phyloP scores from a whole-genome alignment of 2,329 filamentous ascomycete genomes.

The Aspergillus puulaauensis region DNA sequence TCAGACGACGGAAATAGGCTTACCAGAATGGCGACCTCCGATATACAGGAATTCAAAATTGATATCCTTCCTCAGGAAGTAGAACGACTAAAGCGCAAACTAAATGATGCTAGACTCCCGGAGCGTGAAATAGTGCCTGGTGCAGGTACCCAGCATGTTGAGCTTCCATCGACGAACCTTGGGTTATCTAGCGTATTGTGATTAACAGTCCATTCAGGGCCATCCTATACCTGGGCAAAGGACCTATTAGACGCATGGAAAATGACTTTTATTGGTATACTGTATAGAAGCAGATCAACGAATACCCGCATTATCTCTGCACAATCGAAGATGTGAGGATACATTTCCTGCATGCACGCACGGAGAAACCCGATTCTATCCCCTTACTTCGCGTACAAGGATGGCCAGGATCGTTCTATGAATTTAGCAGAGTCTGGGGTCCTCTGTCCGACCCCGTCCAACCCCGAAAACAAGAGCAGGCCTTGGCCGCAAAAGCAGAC shows the following conservation, averaged over 20 bases:
- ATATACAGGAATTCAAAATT: not conserved
- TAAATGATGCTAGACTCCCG: slow-evolving; percentile 10
- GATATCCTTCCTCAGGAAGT: slow-evolving; percentile 8
- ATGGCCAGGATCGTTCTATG: slow-evolving; percentile 13
- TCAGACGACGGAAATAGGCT: too few relatives aligned
- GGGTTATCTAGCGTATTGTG: too few relatives aligned
- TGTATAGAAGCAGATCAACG: slow-evolving; percentile 2
- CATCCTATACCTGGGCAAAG: slow-evolving; percentile 4
- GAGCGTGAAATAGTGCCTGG: slow-evolving; percentile 5
- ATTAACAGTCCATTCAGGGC: not conserved
- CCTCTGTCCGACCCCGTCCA: not conserved
- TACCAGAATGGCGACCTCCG: not conserved
- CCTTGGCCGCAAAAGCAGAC: not conserved
- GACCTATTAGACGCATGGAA: slow-evolving; percentile 5
- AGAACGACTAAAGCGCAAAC: slow-evolving; percentile 4
- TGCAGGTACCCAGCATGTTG: not conserved
- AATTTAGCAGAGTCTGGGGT: slow-evolving; percentile 9
- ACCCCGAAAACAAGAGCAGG: not conserved
- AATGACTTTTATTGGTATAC: slow-evolving; percentile 4
- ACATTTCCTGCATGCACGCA: slow-evolving; percentile 1
- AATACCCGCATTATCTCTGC: not conserved
- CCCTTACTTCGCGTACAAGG: slow-evolving; percentile 11
- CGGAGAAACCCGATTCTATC: not conserved
- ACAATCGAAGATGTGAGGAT: slow-evolving; percentile 2
- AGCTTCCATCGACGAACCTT: too few relatives aligned